Evolutionary conservation across 139 green algal species (phyloP).

Genomic region (Chlorella sorokiniana): DNA sequence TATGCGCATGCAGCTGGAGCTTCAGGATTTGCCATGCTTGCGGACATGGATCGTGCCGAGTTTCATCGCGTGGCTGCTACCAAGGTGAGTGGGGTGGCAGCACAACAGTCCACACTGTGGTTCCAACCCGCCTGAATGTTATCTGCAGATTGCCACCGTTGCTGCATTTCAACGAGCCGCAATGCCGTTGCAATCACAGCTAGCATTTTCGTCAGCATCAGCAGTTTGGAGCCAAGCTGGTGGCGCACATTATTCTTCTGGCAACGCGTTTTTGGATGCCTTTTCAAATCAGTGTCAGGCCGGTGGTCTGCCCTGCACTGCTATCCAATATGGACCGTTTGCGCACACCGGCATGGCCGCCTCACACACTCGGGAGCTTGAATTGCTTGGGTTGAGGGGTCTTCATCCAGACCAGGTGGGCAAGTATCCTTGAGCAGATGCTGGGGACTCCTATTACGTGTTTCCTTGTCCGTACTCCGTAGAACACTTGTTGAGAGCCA

Average conservation of each 20-base stretch:
- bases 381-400: not conserved
- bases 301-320: constrained; percentile 21
- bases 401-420: not conserved
- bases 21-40: constrained; percentile 28
- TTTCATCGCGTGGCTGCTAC: not conserved
- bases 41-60: not conserved
- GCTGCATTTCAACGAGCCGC: not conserved
- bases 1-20: constrained; percentile 44
- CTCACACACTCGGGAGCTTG: not conserved
- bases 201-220: constrained; percentile 44
- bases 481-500: too few species aligned
- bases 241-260: constrained; percentile 64
- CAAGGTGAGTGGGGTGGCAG: not conserved
- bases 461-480: too few species aligned
- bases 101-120: not conserved
- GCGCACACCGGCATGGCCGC: constrained; percentile 38
- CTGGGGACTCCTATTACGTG: not conserved
- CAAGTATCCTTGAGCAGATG: not conserved
- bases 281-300: not conserved
- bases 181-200: not conserved
- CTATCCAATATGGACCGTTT: constrained; percentile 46
- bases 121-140: not conserved
- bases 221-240: constrained; percentile 47
- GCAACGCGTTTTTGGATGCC: constrained; percentile 75
- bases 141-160: not conserved